phyloP scores from a whole-genome alignment of 1,139 yeast genomes.

The Suhomyces choctaworum region DNA sequence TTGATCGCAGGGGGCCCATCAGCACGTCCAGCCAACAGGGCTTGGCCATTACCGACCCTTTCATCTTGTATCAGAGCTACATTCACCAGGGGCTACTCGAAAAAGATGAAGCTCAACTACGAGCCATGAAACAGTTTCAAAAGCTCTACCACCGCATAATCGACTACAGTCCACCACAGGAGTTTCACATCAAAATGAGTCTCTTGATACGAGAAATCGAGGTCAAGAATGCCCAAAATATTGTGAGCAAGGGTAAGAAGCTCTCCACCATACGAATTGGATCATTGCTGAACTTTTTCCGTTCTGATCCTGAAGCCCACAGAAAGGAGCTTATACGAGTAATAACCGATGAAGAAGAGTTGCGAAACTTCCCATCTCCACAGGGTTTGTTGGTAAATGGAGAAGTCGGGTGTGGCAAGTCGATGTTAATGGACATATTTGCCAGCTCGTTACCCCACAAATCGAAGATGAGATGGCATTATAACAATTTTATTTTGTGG shows the following conservation, averaged over 20 bases:
- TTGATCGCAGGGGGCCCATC: constrained; percentile 39
- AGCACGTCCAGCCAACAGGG: constrained; percentile 5
- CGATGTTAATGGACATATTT: constrained; percentile 72
- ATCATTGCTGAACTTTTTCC: constrained; percentile 24
- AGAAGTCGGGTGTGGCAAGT: constrained; percentile 76
- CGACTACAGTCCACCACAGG: constrained; percentile 60
- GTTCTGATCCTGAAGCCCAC: constrained; percentile 30
- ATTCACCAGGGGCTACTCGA: constrained; percentile 51
- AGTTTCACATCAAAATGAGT: constrained; percentile 48
- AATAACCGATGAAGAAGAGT: constrained; percentile 66
- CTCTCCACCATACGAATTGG: constrained; percentile 19
- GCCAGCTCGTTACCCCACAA: constrained; percentile 64
- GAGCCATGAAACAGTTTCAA: constrained; percentile 67
- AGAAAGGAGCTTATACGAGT: constrained; percentile 43
- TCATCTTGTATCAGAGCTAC: constrained; percentile 54
- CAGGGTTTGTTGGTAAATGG: constrained; percentile 69
- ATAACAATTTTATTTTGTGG: constrained; percentile 68
- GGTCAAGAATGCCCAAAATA: constrained; percentile 29
- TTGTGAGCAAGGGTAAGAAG: constrained; percentile 13
- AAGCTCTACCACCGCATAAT: constrained; percentile 58
- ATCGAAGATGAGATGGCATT: constrained; percentile 71
- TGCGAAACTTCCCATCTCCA: constrained; percentile 56
- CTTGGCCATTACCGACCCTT: constrained; percentile 64
- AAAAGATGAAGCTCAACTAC: constrained; percentile 57
- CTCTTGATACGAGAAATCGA: constrained; percentile 51